Base-by-base conservation (phyloP, 768 basidiomycete species). In the Tremella fuciformis region DNA sequence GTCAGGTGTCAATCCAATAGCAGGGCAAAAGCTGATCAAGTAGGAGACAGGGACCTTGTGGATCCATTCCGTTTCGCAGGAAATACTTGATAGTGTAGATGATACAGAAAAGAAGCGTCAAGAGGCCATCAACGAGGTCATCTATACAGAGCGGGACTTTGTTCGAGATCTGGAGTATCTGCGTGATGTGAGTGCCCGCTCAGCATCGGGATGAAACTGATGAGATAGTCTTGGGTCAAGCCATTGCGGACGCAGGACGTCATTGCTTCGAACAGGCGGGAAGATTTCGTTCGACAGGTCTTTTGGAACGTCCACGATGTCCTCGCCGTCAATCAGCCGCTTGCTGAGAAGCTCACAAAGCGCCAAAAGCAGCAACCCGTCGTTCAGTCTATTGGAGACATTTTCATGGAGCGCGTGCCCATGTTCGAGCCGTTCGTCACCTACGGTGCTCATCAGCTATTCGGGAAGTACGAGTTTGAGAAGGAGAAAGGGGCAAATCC, bases 381-480 rank as follows among this genome's bases (percentile, higher is more conserved):
- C 6, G 93, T 99, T 29, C 88, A 92, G 68, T 81, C 84, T 55
- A 88, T 99, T 55, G 91, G 91, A 0, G 96, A 99, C 77, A 85
- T 98, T 58, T 82, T 97, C 22, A 78, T 91, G 46, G 93, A 98
- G 29, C 80, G 83, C 19, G 89, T 93, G 1, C 89, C 89, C 0
- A 83, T 87, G 71, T 96, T 99, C 67, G 84, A 81, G 9, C 96
- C 96, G 1, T 99, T 97, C 70, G 92, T 98, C 49, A 85, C 84
- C 34, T 99, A 98, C 70, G 96, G 94, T 44, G 86, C 91, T 8
- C 94, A 98, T 73, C 96, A 99, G 77, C 80, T 97, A 57, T 97
- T 94, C 72, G 96, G 96, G 13, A 99, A 98, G 78, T 97, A 91
- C 75, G 93, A 97, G 79, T 98, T 99, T 76, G 96, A 99, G 81